Evolutionary conservation across 2,329 filamentous ascomycete species (phyloP).

Genomic region (Coniochaeta prunicola): DNA sequence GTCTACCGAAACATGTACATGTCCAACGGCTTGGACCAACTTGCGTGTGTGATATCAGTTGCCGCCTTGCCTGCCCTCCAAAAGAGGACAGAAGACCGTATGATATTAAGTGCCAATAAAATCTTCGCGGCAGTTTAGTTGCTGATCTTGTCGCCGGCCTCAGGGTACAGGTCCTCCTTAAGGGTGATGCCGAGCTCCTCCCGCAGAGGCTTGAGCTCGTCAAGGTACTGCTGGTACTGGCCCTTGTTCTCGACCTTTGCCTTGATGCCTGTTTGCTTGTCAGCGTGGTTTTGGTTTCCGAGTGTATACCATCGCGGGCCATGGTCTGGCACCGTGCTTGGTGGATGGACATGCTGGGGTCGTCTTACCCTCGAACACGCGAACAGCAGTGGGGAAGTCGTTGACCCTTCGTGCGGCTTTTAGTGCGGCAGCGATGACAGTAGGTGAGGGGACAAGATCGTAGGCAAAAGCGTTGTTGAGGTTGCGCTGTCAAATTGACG

Average conservation of each 20-base stretch:
- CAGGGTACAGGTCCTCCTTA: constrained; percentile 89
- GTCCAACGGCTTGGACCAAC: neutral
- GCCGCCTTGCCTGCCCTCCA: neutral
- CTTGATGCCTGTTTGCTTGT: constrained; percentile 67
- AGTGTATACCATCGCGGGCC: neutral
- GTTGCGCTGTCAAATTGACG: constrained; percentile 55
- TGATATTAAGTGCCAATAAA: neutral
- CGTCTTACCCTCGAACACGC: constrained; percentile 89
- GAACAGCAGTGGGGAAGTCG: constrained; percentile 96
- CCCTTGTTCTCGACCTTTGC: constrained; percentile 98
- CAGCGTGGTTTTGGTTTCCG: constrained; percentile 5
- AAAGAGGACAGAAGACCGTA: neutral
- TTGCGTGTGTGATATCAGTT: neutral
- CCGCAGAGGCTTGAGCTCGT: constrained; percentile 84
- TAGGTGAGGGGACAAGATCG: constrained; percentile 93
- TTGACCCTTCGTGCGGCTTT: constrained; percentile 94
- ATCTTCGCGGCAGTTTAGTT: constrained; percentile 13
- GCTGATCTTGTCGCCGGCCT: constrained; percentile 30
- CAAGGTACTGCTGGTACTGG: constrained; percentile 94
- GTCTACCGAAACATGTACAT: constrained; percentile 1
- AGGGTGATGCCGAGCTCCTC: constrained; percentile 88
- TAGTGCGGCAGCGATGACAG: constrained; percentile 85
- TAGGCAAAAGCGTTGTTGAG: constrained; percentile 99
- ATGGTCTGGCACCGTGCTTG: neutral
- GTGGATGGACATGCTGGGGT: neutral